A percentile compares a stretch with the other conserved stretches of the same genome.
phyloP scores from a whole-genome alignment of 108 stramenopile species.

The Aurantiochytrium sp. region DNA sequence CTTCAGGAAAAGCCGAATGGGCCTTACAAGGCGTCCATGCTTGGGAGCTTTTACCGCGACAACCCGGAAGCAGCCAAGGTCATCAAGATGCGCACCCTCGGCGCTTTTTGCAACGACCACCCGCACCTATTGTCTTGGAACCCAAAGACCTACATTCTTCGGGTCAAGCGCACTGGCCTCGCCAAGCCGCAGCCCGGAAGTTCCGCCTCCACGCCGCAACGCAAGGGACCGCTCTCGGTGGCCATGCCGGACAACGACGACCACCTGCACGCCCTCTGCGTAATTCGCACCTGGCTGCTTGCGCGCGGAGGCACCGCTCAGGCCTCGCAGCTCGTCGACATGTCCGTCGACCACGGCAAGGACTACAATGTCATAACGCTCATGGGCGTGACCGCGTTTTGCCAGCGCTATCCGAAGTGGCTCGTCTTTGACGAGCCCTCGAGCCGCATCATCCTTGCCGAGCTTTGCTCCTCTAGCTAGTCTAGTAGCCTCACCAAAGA shows the following conservation, averaged over 20 bases:
- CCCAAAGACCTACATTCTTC: neutral
- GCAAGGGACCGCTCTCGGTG: neutral
- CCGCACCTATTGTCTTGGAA: neutral
- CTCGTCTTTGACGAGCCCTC: neutral
- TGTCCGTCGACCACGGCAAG: neutral
- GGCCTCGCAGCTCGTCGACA: neutral
- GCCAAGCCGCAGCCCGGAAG: neutral
- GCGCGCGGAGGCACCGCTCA: neutral
- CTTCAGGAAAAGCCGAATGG: neutral
- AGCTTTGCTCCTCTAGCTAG: neutral
- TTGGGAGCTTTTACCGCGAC: neutral
- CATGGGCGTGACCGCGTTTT: neutral
- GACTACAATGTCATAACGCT: neutral
- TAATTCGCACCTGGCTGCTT: neutral
- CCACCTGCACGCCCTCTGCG: neutral
- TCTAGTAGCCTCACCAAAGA: neutral
- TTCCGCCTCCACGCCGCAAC: neutral
- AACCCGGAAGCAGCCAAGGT: neutral
- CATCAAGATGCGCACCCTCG: neutral
- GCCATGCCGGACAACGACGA: neutral
- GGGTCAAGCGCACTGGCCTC: neutral
- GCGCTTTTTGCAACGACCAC: neutral
- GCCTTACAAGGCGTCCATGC: neutral
- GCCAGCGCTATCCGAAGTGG: neutral
- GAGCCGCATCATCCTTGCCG: neutral